These are phyloP conservation scores for Neonectria magnoliae DNA, from an alignment of 2,329 filamentous ascomycete genomes.

Conservation along the genomic window DNA sequence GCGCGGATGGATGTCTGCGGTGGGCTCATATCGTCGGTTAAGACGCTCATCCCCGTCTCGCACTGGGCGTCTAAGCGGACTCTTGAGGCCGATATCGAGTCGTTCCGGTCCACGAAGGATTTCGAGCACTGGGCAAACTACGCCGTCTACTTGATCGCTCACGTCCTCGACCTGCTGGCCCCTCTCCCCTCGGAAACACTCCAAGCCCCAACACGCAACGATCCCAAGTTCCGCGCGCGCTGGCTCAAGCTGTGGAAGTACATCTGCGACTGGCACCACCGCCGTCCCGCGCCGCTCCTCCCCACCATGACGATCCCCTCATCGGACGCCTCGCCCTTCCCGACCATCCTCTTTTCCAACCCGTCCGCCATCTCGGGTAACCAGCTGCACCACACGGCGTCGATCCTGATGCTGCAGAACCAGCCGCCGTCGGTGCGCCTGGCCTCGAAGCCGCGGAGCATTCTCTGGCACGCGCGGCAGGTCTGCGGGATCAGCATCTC, in stretches of 20 bases:
- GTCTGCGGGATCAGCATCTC: constrained; percentile 63
- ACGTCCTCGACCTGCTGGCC: constrained; percentile 53
- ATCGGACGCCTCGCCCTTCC: constrained; percentile 58
- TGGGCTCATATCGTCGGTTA: constrained; percentile 61
- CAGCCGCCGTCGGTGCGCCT: constrained; percentile 53
- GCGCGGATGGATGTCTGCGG: constrained; percentile 65
- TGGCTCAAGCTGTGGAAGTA: constrained; percentile 53
- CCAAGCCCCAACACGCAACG: constrained; percentile 31
- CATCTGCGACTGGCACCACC: constrained; percentile 53
- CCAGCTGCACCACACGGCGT: constrained; percentile 64
- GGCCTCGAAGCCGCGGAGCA: constrained; percentile 48
- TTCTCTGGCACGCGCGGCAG: constrained; percentile 63
- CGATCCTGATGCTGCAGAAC: constrained; percentile 61
- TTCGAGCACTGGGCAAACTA: constrained; percentile 63
- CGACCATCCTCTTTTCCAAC: constrained; percentile 60
- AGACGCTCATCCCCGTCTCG: constrained; percentile 58
- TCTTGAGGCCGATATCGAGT: constrained; percentile 44
- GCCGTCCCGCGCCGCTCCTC: constrained; percentile 49
- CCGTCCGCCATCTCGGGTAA: constrained; percentile 64
- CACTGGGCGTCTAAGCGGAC: constrained; percentile 54
- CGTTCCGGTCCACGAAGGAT: constrained; percentile 48
- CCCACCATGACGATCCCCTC: constrained; percentile 49
- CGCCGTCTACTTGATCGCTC: constrained; percentile 59
- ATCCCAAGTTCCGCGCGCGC: constrained; percentile 38
- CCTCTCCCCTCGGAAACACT: constrained; percentile 30